Base-by-base conservation (phyloP, 164 flowering plant species). In the Dillenia turbinata region DNA sequence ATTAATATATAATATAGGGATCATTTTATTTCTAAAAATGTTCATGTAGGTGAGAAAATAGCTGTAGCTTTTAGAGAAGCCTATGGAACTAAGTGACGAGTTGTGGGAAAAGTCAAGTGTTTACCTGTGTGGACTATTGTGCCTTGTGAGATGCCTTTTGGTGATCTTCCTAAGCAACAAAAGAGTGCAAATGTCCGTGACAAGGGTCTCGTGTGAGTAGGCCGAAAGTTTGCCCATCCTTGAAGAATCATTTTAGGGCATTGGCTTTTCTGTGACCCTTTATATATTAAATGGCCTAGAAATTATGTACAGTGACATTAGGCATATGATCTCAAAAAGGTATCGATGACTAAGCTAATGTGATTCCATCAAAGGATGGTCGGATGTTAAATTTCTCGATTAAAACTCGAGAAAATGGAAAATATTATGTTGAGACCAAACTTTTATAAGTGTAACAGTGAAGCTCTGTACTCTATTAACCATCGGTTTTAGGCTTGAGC, bases 121-220 rank as follows among this genome's bases (percentile, higher is more conserved):
- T 33, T 33, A 6, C 40, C 5, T 33, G 40, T 33, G 40, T 33
- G 40, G 40, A 33, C 40, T 33, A 33, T 33, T 4, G 40, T 33
- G 40, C 40, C 40, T 13, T 52, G 24, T 51, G 68, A 47, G 12
- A 54, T 26, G 47, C 15, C 47, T 57, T 43, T 33, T 26, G 43
- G 47, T 49, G 65, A 45, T 66, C 66, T 69, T 53, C 70, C 77
- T 66, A 69, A 66, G 66, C 65, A 69, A 65, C 65, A 69, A 62
- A 62, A 57, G 55, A 62, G 45, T 54, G 10, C 12, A 22, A 24
- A 26, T 2, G 10, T 12, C 7, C 44, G 6, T 54, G 33, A 10
- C 14, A 12, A 12, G 40, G 40, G 14, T 55, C 49, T 73, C 77
- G 66, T 68, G 73, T 55, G 68, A 59, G 47, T 63, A 48, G 47